phyloP scores from a whole-genome alignment of 2,329 filamentous ascomycete genomes.

The Cladophialophora immunda region DNA sequence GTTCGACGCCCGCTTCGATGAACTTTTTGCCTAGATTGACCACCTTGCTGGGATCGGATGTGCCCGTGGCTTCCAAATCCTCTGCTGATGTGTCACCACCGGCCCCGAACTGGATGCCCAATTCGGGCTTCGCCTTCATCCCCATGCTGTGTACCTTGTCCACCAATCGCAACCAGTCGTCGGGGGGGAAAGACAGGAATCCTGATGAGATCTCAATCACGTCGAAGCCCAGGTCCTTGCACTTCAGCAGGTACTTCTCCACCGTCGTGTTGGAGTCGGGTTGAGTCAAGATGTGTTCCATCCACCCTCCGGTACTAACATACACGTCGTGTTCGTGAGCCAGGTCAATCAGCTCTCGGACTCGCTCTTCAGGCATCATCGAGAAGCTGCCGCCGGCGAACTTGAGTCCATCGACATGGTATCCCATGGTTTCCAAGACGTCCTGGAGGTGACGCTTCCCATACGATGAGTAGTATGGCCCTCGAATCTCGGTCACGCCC shows the following conservation, averaged over 20 bases:
- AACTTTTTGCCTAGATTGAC: constrained; percentile 61
- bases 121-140: constrained; percentile 63
- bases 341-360: constrained; percentile 59
- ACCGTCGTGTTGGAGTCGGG: constrained; percentile 55
- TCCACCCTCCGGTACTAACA: constrained; percentile 65
- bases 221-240: constrained; percentile 63
- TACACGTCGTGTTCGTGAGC: constrained; percentile 61
- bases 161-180: constrained; percentile 63
- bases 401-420: constrained; percentile 64
- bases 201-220: constrained; percentile 63
- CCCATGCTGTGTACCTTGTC: constrained; percentile 58
- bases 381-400: constrained; percentile 64
- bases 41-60: constrained; percentile 59
- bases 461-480: constrained; percentile 65
- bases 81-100: constrained; percentile 61
- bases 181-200: constrained; percentile 63
- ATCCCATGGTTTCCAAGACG: constrained; percentile 64
- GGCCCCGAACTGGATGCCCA: constrained; percentile 66
- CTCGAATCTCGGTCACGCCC: constrained; percentile 64
- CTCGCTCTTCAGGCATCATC: constrained; percentile 56
- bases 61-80: constrained; percentile 58
- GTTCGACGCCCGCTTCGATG: constrained; percentile 61
- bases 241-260: constrained; percentile 62
- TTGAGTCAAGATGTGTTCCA: constrained; percentile 62
- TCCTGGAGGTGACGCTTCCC: constrained; percentile 62